Evolutionary conservation across 2,329 filamentous ascomycete genomes (phyloP).

Genomic region (Cyphellophora attinorum): DNA sequence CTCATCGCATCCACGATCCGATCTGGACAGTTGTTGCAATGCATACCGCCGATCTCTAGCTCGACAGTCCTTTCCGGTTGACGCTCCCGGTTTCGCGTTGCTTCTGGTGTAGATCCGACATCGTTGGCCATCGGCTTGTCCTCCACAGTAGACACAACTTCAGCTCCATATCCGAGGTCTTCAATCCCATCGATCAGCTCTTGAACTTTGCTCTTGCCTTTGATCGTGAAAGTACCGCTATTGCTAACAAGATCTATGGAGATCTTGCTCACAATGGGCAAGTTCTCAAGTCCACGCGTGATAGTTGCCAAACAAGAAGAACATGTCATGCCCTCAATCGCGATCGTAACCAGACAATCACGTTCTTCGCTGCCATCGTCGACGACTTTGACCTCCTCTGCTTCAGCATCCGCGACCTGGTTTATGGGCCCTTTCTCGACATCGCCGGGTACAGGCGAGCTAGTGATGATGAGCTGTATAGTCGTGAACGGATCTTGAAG

Average conservation of each 20-base stretch:
- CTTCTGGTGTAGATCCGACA: no score
- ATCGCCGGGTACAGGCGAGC: no score
- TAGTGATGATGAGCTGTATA: no score
- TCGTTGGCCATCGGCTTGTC: constrained; percentile 28
- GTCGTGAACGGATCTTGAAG: no score
- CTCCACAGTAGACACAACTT: constrained; percentile 33
- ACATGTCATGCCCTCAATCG: constrained; percentile 50
- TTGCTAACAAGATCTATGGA: constrained; percentile 44
- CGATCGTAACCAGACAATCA: constrained; percentile 40
- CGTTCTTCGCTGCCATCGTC: no score
- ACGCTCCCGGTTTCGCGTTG: constrained; percentile 13
- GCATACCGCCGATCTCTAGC: constrained; percentile 61
- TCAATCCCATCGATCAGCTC: constrained; percentile 42
- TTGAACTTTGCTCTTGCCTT: constrained; percentile 34
- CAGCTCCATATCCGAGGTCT: constrained; percentile 56
- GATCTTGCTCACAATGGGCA: constrained; percentile 36
- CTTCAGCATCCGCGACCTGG: no score
- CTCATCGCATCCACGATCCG: constrained; percentile 26
- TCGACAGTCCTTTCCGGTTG: constrained; percentile 51
- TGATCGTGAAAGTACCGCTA: constrained; percentile 39
- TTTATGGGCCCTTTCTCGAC: no score
- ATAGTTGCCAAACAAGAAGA: constrained; percentile 44
- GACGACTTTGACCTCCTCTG: no score
- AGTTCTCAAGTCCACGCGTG: constrained; percentile 34
- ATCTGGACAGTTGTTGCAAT: constrained; percentile 61